These are phyloP conservation scores for Lanmaoa pseudosensibilis DNA, from an alignment of 768 basidiomycete genomes.

Conservation along the genomic window DNA sequence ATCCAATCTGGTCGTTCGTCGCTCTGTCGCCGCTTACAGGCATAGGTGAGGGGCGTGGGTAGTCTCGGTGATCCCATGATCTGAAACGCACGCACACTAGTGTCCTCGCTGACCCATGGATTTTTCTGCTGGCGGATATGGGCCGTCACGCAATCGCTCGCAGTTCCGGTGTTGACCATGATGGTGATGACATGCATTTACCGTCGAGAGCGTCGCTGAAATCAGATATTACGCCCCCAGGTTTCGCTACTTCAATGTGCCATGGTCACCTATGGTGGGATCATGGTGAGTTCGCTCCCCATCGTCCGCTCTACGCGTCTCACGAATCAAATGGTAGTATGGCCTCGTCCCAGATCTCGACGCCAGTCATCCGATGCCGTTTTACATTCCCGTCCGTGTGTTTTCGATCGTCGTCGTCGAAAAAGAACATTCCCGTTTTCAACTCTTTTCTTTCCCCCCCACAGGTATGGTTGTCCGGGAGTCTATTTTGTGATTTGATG, in stretches of 20 bases:
- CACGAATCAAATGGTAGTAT: neutral
- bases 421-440: too few relatives aligned
- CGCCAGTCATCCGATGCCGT: neutral
- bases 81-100: neutral
- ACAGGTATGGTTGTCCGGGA: conserved; percentile 8
- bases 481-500: conserved; percentile 10
- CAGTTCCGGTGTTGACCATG: conserved; percentile 3
- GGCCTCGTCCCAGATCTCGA: conserved; percentile 10
- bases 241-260: conserved; percentile 11
- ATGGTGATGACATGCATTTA: neutral
- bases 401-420: neutral
- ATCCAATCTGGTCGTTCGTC: conserved; percentile 10
- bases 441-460: neutral
- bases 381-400: conserved; percentile 7
- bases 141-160: neutral
- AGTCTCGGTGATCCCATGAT: neutral
- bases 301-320: neutral
- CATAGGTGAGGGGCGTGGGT: conserved; percentile 6
- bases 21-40: conserved; percentile 2
- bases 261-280: conserved; percentile 10
- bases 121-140: conserved; percentile 15
- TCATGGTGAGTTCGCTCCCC: neutral
- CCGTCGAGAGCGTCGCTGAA: neutral
- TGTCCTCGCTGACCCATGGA: conserved; percentile 5
- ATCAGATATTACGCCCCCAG: neutral